Percentiles rank a stretch among this genome's conserved stretches.
Conservation (phyloP, 2,329 filamentous ascomycete genomes). For the Colletotrichum filicis region DNA sequence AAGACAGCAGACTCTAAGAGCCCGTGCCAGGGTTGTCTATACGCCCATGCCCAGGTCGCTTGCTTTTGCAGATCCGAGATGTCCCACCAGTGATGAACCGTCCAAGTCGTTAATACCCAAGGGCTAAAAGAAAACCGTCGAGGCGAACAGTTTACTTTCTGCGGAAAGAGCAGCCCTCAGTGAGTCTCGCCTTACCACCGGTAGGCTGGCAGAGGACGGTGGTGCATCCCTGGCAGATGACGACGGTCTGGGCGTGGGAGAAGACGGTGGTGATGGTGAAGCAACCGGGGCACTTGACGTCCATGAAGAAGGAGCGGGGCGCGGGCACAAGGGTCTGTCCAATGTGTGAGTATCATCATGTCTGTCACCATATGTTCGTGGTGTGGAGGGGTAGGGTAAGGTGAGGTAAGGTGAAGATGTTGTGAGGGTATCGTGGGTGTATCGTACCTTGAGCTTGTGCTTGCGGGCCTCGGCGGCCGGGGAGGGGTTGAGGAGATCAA, state of each 20-base stretch:
- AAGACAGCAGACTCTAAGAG: slow-evolving; percentile 46
- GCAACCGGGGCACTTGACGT: slow-evolving; percentile 99
- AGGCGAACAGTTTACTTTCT: slow-evolving; percentile 86
- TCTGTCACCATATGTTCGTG: background rate
- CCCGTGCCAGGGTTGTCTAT: slow-evolving; percentile 55
- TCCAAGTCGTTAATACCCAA: slow-evolving; percentile 61
- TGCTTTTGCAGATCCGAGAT: slow-evolving; percentile 69
- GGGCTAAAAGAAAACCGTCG: slow-evolving; percentile 58
- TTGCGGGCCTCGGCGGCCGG: slow-evolving; percentile 98
- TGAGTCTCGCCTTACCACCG: slow-evolving; percentile 98
- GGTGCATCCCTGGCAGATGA: slow-evolving; percentile 99
- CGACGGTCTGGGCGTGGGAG: slow-evolving; percentile 99
- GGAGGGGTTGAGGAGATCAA: slow-evolving; percentile 99
- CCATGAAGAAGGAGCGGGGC: slow-evolving; percentile 99
- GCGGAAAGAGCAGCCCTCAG: slow-evolving; percentile 99
- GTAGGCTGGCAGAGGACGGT: slow-evolving; percentile 99
- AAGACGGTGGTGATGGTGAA: slow-evolving; percentile 99
- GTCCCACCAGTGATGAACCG: slow-evolving; percentile 61
- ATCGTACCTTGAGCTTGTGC: slow-evolving; percentile 99
- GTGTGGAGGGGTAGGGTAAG: background rate
- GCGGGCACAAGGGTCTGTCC: slow-evolving; percentile 88
- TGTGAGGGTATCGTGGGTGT: slow-evolving; percentile 13
- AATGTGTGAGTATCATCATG: slow-evolving; percentile 34
- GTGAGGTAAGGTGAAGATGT: background rate
- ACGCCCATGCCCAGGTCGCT: slow-evolving; percentile 59